A percentile compares a stretch with the other conserved stretches of the same genome.
phyloP scores from a whole-genome alignment of 345 rosid species.

The Rhodamnia argentea region DNA sequence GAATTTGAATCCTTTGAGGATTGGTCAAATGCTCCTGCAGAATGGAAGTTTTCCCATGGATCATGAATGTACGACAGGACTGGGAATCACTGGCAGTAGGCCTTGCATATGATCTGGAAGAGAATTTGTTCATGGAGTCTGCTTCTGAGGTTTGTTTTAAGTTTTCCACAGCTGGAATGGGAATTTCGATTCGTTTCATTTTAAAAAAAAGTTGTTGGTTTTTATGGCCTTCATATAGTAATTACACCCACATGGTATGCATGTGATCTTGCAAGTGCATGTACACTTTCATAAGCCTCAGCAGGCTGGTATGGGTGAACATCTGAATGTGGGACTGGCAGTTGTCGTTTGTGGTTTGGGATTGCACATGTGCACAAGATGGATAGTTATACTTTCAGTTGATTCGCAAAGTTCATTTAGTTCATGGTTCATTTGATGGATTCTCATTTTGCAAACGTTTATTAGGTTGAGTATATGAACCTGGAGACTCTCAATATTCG shows the following conservation, averaged over 20 bases:
- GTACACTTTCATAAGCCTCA: background rate
- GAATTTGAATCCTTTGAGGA: background rate
- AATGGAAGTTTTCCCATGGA: background rate
- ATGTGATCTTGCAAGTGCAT: background rate
- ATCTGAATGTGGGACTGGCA: background rate
- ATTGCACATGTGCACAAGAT: background rate
- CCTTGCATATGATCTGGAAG: constrained; percentile 1
- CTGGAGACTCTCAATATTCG: background rate
- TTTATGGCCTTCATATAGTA: background rate
- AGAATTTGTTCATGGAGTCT: constrained; percentile 3
- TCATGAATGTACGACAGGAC: background rate
- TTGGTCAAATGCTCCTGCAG: background rate
- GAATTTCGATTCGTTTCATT: background rate
- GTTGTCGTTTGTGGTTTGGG: background rate
- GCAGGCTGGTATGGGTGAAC: background rate
- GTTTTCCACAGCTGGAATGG: background rate
- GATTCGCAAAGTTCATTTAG: background rate
- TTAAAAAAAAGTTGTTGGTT: background rate
- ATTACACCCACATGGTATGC: background rate
- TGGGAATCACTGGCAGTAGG: background rate
- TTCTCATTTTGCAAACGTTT: background rate
- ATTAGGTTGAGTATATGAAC: constrained; percentile 17
- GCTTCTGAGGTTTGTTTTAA: background rate
- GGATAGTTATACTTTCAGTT: background rate
- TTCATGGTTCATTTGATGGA: background rate